Evolutionary conservation across 2,329 filamentous ascomycete species (phyloP), one percentile per base, ranked within the genome.

Genomic region (Chrysosporium keratinophilum): DNA sequence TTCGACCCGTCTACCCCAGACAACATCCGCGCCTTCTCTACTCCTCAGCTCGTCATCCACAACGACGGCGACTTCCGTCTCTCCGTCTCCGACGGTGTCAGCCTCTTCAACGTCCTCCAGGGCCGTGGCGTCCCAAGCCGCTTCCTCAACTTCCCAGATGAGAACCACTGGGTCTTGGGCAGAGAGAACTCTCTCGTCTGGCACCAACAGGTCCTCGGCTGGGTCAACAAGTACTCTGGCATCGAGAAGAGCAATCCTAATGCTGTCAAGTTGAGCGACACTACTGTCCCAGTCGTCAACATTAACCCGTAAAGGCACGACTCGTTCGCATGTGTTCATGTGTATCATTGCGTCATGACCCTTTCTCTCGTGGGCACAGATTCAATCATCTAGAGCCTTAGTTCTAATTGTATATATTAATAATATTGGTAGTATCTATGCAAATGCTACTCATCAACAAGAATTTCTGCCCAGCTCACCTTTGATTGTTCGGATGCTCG

Each of bases 181-280:
- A 85, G 83, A 0, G 89, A 95, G 69, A 95, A 95, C 68, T 85
- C 82, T n/a, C 71, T 95, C 15, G 79, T 91, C 4, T 95, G 90
- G 90, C 88, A 95, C 62, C 79, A 80, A 57, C 85, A 88, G 65
- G 88, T 95, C 14, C 66, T 95, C 14, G 79, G 78, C 40, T 95
- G 86, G 82, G 76, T 84, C 58, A 81, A 81, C 59, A 71, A 71
- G 59, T 77, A 79, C 46, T 68, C 69, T 1, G 70, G 69, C 1
- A 54, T 71, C 20, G 62, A 52, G 33, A 56, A 60, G 46, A 57
- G 54, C 35, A 67, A 67, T 34, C 57, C 63, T 1, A 42, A 63
- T 41, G 62, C 67, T 14, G 61, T 69, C n/a, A 65, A 60, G 39
- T 41, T 70, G 43, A 60, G 64, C 17, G 66, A 69, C 54, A 69